A percentile compares a stretch with the other conserved stretches of the same genome.
Conservation (phyloP, 2,329 filamentous ascomycete genomes). For the Cladosporium sp. region DNA sequence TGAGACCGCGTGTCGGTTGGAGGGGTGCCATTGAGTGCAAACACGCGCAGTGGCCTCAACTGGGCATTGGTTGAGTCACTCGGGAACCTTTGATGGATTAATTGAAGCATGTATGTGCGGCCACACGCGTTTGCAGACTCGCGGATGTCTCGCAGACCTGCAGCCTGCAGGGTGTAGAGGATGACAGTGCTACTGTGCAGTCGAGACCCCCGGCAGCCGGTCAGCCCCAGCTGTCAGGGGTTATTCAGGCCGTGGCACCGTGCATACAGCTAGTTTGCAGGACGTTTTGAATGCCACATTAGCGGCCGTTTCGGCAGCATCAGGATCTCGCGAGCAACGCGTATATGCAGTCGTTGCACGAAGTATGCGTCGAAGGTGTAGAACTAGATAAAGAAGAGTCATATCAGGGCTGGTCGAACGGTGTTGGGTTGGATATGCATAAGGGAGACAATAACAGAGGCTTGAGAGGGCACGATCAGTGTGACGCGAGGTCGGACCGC, state of each 20-base stretch:
- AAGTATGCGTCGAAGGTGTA: not conserved
- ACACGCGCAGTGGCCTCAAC: not conserved
- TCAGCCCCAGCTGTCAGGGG: slow-evolving; percentile 4
- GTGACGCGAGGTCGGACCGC: slow-evolving; percentile 8
- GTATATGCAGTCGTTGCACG: not conserved
- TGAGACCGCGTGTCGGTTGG: not conserved
- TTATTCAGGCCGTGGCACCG: not conserved
- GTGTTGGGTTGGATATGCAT: not conserved
- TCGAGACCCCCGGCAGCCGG: not conserved
- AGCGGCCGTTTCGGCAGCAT: slow-evolving; percentile 14
- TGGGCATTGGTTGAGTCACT: not conserved
- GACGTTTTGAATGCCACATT: slow-evolving; percentile 11
- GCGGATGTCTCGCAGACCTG: not conserved
- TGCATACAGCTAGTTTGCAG: slow-evolving; percentile 10
- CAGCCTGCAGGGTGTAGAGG: not conserved
- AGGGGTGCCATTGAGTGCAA: not conserved
- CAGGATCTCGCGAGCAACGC: not conserved
- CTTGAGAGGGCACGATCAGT: not conserved
- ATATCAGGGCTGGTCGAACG: not conserved
- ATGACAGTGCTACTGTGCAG: not conserved
- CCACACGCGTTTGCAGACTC: not conserved
- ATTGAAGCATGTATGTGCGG: not conserved
- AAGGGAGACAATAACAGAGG: not conserved
- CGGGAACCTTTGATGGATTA: not conserved
- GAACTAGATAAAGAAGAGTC: not conserved